Evolutionary conservation across 73 alveolate species (phyloP).

Genomic region (Durusdinium trenchii): DNA sequence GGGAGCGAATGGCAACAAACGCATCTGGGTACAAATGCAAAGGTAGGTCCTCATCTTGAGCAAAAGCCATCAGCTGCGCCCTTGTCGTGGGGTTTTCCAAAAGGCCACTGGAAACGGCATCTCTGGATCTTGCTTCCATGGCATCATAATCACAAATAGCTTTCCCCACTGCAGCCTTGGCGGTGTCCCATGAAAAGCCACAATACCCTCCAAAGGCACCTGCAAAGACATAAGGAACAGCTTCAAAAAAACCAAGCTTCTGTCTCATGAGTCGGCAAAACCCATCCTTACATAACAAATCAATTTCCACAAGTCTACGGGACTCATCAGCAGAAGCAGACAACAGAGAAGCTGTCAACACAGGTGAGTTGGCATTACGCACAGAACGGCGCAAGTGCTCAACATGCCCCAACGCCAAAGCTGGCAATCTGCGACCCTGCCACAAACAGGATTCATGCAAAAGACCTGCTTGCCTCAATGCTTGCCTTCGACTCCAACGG

Average conservation of each 20-base stretch:
- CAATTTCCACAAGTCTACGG: not conserved
- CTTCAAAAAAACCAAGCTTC: not conserved
- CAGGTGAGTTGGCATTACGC: not conserved
- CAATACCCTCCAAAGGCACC: slow-evolving; percentile 29
- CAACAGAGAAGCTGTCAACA: not conserved
- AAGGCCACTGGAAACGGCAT: not conserved
- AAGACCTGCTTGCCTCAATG: not conserved
- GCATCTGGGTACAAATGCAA: not conserved
- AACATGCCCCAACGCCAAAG: not conserved
- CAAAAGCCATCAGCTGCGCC: not conserved
- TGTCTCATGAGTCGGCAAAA: not conserved
- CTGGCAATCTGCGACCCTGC: slow-evolving; percentile 10
- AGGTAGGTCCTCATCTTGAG: not conserved
- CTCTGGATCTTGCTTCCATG: not conserved
- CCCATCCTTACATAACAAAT: not conserved
- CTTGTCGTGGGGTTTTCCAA: not conserved
- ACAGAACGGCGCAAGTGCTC: not conserved
- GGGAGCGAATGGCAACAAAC: not conserved
- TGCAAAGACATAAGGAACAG: not conserved
- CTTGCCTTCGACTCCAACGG: not conserved
- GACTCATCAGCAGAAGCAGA: not conserved
- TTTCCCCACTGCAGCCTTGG: not conserved
- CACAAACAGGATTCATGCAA: not conserved
- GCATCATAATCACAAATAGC: not conserved
- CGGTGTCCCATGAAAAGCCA: not conserved